Conservation (phyloP, 1,139 yeast genomes). For the Taphrina flavorubra region DNA sequence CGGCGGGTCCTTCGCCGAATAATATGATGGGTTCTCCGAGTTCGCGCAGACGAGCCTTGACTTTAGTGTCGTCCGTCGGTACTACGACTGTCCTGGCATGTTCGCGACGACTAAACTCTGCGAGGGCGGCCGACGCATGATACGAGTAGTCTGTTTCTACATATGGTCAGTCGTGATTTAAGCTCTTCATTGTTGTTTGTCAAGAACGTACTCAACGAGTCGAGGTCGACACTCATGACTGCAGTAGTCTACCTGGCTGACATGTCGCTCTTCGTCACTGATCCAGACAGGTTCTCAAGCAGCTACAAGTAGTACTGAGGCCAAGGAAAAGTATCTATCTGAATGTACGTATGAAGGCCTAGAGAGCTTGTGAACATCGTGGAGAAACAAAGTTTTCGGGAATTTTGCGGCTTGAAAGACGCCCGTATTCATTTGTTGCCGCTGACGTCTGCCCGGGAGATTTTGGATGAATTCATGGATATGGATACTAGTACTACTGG, state of each 20-base stretch:
- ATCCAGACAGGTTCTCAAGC: too few species aligned
- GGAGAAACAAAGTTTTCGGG: slow-evolving; percentile 6
- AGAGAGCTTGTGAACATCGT: not conserved
- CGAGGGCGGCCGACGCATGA: slow-evolving; percentile 29
- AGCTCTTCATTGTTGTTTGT: not conserved
- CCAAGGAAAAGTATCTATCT: not conserved
- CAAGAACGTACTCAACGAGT: slow-evolving; percentile 2
- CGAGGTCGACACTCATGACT: slow-evolving; percentile 10
- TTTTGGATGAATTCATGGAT: too few species aligned
- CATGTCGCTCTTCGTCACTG: not conserved
- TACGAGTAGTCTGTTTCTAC: slow-evolving; percentile 23
- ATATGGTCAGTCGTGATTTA: not conserved
- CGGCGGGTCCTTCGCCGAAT: slow-evolving; percentile 67
- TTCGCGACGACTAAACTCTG: slow-evolving; percentile 30
- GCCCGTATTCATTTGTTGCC: not conserved
- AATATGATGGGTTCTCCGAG: slow-evolving; percentile 66
- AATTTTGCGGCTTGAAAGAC: not conserved
- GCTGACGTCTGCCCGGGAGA: not conserved
- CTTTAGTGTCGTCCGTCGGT: slow-evolving; percentile 71
- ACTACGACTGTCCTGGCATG: slow-evolving; percentile 50
- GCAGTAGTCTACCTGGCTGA: not conserved
- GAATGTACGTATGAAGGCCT: too few species aligned
- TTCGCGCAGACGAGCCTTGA: slow-evolving; percentile 57
- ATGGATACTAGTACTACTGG: too few species aligned
- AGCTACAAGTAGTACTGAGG: not conserved